phyloP scores from a whole-genome alignment of 208 protist genomes.

The Endotrypanum monterogeii region DNA sequence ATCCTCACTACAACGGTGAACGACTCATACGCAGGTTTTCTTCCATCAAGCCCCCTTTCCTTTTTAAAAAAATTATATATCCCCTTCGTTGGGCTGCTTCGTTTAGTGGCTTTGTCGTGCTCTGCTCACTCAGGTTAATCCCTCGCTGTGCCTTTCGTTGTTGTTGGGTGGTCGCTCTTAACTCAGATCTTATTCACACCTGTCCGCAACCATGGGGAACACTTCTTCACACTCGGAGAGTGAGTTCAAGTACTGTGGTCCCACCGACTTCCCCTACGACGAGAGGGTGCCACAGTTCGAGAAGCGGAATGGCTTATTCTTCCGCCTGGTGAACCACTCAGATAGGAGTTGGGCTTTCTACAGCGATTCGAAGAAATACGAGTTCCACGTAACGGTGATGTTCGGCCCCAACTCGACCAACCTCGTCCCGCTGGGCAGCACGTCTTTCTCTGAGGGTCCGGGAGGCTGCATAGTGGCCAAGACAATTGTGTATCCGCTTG shows the following conservation, averaged over 20 bases:
- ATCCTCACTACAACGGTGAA: too few species aligned
- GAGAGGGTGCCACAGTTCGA: constrained; percentile 54
- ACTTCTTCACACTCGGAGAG: constrained; percentile 15
- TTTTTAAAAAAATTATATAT: too few species aligned
- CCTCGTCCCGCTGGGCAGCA: constrained; percentile 54
- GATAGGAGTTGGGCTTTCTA: constrained; percentile 71
- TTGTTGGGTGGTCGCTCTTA: too few species aligned
- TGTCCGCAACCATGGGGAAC: constrained; percentile 13
- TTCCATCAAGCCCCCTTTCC: too few species aligned
- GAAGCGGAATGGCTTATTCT: constrained; percentile 74
- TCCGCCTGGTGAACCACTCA: constrained; percentile 63
- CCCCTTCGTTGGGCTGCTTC: too few species aligned
- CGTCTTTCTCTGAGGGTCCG: constrained; percentile 38
- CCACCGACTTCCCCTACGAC: constrained; percentile 53
- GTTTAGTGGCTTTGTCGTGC: too few species aligned
- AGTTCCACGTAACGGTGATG: constrained; percentile 69
- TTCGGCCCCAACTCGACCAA: constrained; percentile 56
- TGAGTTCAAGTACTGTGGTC: constrained; percentile 36
- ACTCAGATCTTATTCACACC: background rate
- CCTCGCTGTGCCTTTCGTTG: too few species aligned
- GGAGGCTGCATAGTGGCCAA: constrained; percentile 45
- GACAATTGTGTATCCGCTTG: constrained; percentile 55
- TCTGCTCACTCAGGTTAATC: too few species aligned
- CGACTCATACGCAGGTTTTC: too few species aligned
- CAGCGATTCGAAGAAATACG: constrained; percentile 74